Evolutionary conservation across 768 basidiomycete species (phyloP), one percentile per base, ranked within the genome.

Genomic region (Pilatotrama ljubarskyi): DNA sequence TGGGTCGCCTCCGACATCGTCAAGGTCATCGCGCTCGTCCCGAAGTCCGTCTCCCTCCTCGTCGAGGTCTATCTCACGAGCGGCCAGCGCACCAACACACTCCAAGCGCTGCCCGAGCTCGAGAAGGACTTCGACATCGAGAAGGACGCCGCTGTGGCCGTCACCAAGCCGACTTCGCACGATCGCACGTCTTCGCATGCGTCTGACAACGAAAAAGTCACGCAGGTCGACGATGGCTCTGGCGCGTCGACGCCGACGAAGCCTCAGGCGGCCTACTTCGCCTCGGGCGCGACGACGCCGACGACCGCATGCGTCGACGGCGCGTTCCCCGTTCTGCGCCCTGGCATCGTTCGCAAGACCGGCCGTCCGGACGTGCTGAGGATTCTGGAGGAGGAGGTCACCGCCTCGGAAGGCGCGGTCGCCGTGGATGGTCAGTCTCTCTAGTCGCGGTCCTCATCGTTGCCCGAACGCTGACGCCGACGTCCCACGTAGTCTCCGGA

Each of bases 351-450:
- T 51, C 51, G 40, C n/a, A 36, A 41, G 46, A 15, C 36, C 18
- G 70, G 70, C 36, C 62, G 72, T n/a, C 72, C 73, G 35, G 66
- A 73, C 49, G 46, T 74, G 41, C 40, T 24, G 42, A 24, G 36
- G 13, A 58, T 74, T 32, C 62, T 74, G 37, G 62, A 69, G 29
- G 64, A 68, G 17, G 68, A 68, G 52, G 55, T 74, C 11, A 36
- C 41, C 10, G 47, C 49, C 10, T 64, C 69, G 14, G 55, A 41
- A 20, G 70, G 71, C 6, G 65, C 69, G 3, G 69, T 74, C n/a
- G 70, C 73, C 10, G 71, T 74, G 7, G 69, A 74, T 59, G 69
- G 73, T 74, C 29, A 50, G 66, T 63, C 17, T 13, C 20, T 17
- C 25, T 38, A 25, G 20, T 32, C 48, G 26, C n/a, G 29, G 50